Conservation (phyloP, 305 asterid genomes). For the Ilex paraguariensis region DNA sequence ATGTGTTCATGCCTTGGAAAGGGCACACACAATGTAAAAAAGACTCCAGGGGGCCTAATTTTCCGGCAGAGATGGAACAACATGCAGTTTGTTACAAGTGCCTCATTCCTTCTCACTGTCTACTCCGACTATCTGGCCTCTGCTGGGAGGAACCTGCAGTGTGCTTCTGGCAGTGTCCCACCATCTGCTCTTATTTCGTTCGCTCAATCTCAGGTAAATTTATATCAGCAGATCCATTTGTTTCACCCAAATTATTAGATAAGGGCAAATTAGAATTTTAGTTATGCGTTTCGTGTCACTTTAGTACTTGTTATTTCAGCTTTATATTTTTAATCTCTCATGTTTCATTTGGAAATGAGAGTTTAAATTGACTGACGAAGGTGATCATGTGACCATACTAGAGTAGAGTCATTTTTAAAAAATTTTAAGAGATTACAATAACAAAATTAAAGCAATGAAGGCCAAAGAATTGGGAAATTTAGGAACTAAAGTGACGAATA, state of each 20-base stretch:
- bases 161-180: constrained; percentile 12
- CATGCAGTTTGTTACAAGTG: constrained; percentile 24
- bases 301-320: too few relatives aligned
- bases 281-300: too few relatives aligned
- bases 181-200: constrained; percentile 17
- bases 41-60: constrained; percentile 28
- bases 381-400: too few relatives aligned
- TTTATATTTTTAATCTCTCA: too few relatives aligned
- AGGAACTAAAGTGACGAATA: too few relatives aligned
- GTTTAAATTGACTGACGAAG: too few relatives aligned
- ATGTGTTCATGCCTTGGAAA: constrained; percentile 25
- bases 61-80: constrained; percentile 23
- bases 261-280: too few relatives aligned
- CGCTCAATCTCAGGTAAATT: constrained; percentile 22
- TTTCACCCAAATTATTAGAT: too few relatives aligned
- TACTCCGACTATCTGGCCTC: constrained; percentile 21
- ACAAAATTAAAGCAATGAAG: too few relatives aligned
- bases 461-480: not conserved
- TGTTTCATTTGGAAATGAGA: too few relatives aligned
- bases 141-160: constrained; percentile 12
- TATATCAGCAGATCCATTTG: not conserved
- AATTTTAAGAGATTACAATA: too few relatives aligned
- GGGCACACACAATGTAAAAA: constrained; percentile 14
- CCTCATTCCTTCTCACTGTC: constrained; percentile 22
- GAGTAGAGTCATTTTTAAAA: too few relatives aligned